Evolutionary conservation across 2,329 filamentous ascomycete species (phyloP).

Genomic region (Cercospora citrullina): DNA sequence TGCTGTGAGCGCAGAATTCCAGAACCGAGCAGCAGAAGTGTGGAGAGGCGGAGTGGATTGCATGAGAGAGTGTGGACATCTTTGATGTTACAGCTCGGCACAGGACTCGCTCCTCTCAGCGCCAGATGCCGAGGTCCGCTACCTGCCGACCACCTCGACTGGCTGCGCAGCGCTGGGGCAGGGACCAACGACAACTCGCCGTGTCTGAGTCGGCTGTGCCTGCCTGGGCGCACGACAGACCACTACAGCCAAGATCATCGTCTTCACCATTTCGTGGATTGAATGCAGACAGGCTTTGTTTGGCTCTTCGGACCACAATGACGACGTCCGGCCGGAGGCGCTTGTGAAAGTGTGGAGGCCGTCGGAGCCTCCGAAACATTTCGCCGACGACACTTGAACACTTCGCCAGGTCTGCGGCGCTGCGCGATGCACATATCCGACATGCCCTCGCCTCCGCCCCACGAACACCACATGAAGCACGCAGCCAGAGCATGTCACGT

Average conservation of each 20-base stretch:
- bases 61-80: not conserved
- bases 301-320: not conserved
- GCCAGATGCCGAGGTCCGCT: conserved; percentile 1
- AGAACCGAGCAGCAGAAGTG: not conserved
- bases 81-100: conserved; percentile 4
- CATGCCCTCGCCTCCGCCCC: not conserved
- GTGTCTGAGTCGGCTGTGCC: not conserved
- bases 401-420: not conserved
- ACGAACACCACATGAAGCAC: not conserved
- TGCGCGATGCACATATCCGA: not conserved
- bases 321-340: not conserved
- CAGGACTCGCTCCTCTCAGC: not conserved
- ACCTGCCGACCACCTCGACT: not conserved
- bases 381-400: not conserved
- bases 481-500: not conserved
- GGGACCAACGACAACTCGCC: not conserved
- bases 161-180: not conserved
- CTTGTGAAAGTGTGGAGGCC: not conserved
- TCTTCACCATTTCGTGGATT: not conserved
- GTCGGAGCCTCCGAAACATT: not conserved
- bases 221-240: not conserved
- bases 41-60: not conserved
- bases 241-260: not conserved
- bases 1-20: not conserved
- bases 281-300: not conserved